These are phyloP conservation scores for Aspergillus uvarum DNA, from an alignment of 2,329 filamentous ascomycete species.

Conservation along the genomic window DNA sequence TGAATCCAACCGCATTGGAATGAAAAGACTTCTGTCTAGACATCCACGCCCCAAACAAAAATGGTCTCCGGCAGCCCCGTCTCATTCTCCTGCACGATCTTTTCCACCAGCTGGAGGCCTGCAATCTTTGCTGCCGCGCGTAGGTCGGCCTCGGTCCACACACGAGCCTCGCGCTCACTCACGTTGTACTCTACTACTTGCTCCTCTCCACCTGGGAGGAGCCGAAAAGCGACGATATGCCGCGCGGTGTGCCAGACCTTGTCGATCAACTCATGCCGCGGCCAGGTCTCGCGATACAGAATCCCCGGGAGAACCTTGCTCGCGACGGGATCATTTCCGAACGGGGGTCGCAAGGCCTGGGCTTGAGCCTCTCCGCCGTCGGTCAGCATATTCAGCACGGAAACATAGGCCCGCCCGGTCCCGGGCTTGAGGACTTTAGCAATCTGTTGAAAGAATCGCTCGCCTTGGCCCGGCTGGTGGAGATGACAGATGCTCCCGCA, in stretches of 20 bases:
- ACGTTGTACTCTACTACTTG: not conserved
- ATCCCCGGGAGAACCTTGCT: not conserved
- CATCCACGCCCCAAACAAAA: no score
- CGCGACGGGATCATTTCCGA: not conserved
- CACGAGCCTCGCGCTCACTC: not conserved
- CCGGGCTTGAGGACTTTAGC: not conserved
- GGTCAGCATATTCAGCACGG: not conserved
- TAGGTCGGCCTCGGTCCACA: no score
- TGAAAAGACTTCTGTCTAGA: no score
- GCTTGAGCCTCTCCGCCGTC: not conserved
- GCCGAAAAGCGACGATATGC: not conserved
- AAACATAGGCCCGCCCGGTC: not conserved
- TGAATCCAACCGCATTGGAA: no score
- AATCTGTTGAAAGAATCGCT: not conserved
- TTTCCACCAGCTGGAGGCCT: no score
- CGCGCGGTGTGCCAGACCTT: not conserved
- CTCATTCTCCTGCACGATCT: no score
- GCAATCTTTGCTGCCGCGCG: no score
- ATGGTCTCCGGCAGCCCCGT: no score
- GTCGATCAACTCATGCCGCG: not conserved
- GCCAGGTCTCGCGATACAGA: not conserved
- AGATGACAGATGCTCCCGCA: not conserved
- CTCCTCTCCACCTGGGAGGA: not conserved
- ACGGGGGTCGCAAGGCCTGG: not conserved
- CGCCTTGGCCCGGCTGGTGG: not conserved